A percentile compares a stretch with the other conserved stretches of the same genome.
Evolutionary conservation across 345 rosid genomes (phyloP).

Genomic region (Streptanthus diversifolius): DNA sequence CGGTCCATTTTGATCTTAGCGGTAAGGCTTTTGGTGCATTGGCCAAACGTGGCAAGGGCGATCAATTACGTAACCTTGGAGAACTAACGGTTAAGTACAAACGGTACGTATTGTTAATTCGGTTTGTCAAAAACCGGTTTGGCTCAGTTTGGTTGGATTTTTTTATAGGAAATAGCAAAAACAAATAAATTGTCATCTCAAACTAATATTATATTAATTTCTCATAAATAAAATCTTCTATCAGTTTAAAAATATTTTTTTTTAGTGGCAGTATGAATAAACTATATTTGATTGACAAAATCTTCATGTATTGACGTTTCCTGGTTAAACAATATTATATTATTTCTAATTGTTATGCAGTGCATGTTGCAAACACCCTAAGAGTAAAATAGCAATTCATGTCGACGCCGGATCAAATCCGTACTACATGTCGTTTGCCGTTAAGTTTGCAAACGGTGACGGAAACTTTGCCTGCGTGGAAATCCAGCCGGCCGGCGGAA

Average conservation of each 20-base stretch:
- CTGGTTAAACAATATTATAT: neutral
- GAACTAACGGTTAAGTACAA: slow-evolving; percentile 45
- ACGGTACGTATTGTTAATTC: slow-evolving; percentile 39
- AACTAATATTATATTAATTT: too few relatives aligned
- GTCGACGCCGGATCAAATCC: slow-evolving; percentile 65
- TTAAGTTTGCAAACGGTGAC: slow-evolving; percentile 56
- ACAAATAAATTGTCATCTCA: too few relatives aligned
- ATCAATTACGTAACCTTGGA: slow-evolving; percentile 63
- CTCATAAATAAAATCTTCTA: too few relatives aligned
- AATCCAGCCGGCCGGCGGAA: slow-evolving; percentile 41
- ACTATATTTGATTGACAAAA: too few relatives aligned
- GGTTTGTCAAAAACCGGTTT: neutral
- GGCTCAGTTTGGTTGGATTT: neutral
- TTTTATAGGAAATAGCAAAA: neutral
- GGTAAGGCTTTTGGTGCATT: slow-evolving; percentile 79
- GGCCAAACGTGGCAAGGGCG: slow-evolving; percentile 52
- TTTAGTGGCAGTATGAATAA: too few relatives aligned
- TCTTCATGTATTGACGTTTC: neutral
- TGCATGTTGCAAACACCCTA: slow-evolving; percentile 51
- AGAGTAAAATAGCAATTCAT: slow-evolving; percentile 39
- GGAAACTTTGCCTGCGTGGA: slow-evolving; percentile 48
- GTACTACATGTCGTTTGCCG: slow-evolving; percentile 47
- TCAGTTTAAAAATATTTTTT: too few relatives aligned
- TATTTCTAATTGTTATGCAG: slow-evolving; percentile 33
- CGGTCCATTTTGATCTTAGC: slow-evolving; percentile 67